Percentiles rank a stretch among this genome's conserved stretches.
Conservation (phyloP, 257 asterid species). For the Solanum virginianum region DNA sequence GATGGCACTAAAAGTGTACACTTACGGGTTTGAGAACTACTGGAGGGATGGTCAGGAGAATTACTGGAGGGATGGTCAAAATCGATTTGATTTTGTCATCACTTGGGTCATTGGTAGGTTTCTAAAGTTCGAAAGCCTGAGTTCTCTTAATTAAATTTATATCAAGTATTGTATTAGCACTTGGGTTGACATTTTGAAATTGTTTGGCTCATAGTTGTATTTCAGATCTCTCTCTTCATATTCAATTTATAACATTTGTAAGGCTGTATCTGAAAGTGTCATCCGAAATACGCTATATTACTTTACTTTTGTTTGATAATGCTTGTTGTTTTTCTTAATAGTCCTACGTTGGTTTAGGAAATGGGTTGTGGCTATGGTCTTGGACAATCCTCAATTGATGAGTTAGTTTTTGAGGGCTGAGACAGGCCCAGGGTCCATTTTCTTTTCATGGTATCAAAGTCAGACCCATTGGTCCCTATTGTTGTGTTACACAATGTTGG, state of each 20-base stretch:
- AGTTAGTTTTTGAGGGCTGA: not conserved
- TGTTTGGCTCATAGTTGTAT: not conserved
- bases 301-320: not conserved
- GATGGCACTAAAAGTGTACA: constrained; percentile 74
- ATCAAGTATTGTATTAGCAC: not conserved
- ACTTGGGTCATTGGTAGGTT: constrained; percentile 93
- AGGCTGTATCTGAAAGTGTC: not conserved
- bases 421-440: not conserved
- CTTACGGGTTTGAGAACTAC: constrained; percentile 77
- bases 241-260: not conserved
- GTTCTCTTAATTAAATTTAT: not conserved
- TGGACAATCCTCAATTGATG: not conserved
- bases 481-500: not conserved
- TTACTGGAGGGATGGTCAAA: constrained; percentile 97
- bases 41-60: constrained; percentile 99
- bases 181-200: not conserved
- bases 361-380: not conserved
- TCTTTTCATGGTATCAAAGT: not conserved
- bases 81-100: constrained; percentile 83
- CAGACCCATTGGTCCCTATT: not conserved
- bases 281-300: not conserved
- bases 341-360: not conserved
- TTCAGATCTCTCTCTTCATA: not conserved
- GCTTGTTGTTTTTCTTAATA: not conserved
- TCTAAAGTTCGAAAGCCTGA: not conserved